These are phyloP conservation scores for Lignosus rhinocerotis DNA, from an alignment of 1,284 basidiomycete species.

Conservation along the genomic window DNA sequence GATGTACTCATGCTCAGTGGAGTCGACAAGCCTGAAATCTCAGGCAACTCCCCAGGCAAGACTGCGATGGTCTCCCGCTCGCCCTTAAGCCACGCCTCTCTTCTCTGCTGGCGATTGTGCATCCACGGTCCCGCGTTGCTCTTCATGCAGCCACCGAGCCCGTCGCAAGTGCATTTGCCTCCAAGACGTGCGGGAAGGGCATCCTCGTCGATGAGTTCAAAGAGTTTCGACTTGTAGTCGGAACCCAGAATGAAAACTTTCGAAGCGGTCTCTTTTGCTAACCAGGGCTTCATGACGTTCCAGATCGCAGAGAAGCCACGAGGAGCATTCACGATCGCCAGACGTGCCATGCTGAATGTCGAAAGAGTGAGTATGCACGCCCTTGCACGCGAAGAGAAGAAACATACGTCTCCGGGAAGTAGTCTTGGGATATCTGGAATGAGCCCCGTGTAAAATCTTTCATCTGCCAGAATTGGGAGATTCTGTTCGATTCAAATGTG, in stretches of 20 bases:
- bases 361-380: background rate
- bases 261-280: constrained; percentile 67
- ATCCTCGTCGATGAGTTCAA: constrained; percentile 58
- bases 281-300: constrained; percentile 66
- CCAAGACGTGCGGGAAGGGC: constrained; percentile 45
- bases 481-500: constrained; percentile 33
- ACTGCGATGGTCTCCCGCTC: constrained; percentile 26
- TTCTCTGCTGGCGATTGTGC: constrained; percentile 55
- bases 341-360: constrained; percentile 60
- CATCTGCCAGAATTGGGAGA: constrained; percentile 74
- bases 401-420: constrained; percentile 71
- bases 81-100: constrained; percentile 41
- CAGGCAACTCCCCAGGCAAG: constrained; percentile 17
- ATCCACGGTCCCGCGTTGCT: constrained; percentile 72
- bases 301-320: constrained; percentile 71
- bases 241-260: constrained; percentile 65
- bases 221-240: constrained; percentile 54
- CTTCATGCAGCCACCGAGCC: constrained; percentile 55
- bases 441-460: constrained; percentile 56
- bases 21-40: background rate
- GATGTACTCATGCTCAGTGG: background rate
- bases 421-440: constrained; percentile 75
- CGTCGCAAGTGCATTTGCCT: constrained; percentile 55
- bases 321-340: constrained; percentile 70
- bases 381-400: background rate